phyloP scores from a whole-genome alignment of 1,284 basidiomycete genomes.

The Volvariella volvacea region DNA sequence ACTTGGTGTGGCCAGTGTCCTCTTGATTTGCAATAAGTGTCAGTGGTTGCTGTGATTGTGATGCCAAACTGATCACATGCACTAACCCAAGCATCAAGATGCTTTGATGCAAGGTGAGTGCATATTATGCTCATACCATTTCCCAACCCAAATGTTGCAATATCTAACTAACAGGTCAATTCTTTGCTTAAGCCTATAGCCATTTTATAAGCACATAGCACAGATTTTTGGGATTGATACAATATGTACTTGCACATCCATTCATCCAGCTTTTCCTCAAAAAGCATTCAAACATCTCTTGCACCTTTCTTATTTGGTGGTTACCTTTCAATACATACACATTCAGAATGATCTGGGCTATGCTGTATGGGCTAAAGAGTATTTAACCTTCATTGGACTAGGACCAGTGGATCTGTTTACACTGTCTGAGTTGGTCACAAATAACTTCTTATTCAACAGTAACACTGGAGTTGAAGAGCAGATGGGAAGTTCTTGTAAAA shows the following conservation, averaged over 20 bases:
- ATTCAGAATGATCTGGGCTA: too few species aligned
- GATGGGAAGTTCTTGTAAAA: too few species aligned
- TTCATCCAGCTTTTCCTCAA: neutral
- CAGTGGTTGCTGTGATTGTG: conserved; percentile 5
- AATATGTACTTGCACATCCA: neutral
- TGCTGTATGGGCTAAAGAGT: too few species aligned
- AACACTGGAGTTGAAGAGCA: too few species aligned
- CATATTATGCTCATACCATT: conserved; percentile 1
- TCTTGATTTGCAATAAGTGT: neutral
- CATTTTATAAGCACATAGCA: neutral
- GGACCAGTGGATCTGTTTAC: too few species aligned
- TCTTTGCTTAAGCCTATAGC: neutral
- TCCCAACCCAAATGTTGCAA: neutral
- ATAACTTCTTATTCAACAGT: too few species aligned
- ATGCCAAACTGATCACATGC: conserved; percentile 7
- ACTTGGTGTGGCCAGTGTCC: neutral
- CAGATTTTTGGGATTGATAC: neutral
- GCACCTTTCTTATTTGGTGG: too few species aligned
- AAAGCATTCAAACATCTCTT: neutral
- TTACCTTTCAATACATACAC: too few species aligned
- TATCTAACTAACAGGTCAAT: neutral
- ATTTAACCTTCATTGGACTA: too few species aligned
- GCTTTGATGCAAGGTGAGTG: conserved; percentile 1
- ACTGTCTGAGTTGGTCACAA: too few species aligned
- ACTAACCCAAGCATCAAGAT: conserved; percentile 6